Evolutionary conservation across 2,329 filamentous ascomycete genomes (phyloP), one percentile per base, ranked within the genome.

Genomic region (Orbilia oligospora): DNA sequence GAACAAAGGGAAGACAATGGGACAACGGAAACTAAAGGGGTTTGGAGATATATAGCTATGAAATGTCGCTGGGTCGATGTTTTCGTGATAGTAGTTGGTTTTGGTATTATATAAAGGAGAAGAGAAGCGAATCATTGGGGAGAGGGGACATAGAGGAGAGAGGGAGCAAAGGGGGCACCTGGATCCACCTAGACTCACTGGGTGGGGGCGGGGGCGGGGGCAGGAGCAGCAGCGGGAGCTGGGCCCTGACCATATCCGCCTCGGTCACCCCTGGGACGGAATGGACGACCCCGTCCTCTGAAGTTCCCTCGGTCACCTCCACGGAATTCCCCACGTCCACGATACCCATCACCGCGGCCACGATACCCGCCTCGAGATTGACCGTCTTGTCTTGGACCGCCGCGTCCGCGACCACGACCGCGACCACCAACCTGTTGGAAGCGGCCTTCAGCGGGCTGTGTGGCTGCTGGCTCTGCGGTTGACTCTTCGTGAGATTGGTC

Each of bases 361-460:
- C 83, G 81, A 73, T 81, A 82, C 9, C 76, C 71, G 27, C 83
- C 83, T 73, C 82, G 80, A 51, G 77, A 80, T 46, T 81, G 82
- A 55, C 83, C 72, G 82, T 82, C 78, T 84, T 83, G 80, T 85
- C 85, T 73, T 85, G 81, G 85, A 84, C 78, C 85, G 81, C 80
- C 81, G 22, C 83, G 77, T 49, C 83, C 84, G 63, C 84, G 83
- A n/a, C 82, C 82, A 66, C 85, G 85, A 61, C 84, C 84, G 44
- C 83, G 83, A 81, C 72, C 83, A 81, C 72, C 83, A 5, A 79
- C 76, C 30, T 73, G 63, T 18, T 80, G 76, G 56, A 72, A 56
- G 16, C 67, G 64, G 3, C 22, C 73, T 38, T 81, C 81, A 5
- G 68, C 33, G 10, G 76, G 70, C 14, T 77, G 66, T 3, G 73